Evolutionary conservation across 1,139 yeast genomes (phyloP).

Genomic region (Nakaseomyces uthaithaninus): DNA sequence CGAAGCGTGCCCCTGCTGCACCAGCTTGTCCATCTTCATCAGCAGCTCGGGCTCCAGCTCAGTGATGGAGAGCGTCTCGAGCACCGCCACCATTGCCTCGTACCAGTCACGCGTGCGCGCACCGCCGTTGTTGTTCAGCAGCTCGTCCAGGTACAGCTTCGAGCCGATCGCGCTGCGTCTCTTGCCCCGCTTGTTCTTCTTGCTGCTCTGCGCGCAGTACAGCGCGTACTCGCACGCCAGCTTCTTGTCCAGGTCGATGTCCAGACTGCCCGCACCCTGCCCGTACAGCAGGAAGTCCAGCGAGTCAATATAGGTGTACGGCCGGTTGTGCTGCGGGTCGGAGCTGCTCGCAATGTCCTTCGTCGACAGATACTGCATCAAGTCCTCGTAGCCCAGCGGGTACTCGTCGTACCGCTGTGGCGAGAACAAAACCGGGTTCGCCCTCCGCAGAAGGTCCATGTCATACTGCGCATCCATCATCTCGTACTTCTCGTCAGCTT

Average conservation of each 20-base stretch:
- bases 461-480: conserved; percentile 7
- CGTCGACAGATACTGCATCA: conserved; percentile 21
- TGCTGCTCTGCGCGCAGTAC: conserved; percentile 17
- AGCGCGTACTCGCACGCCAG: conserved; percentile 27
- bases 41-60: conserved; percentile 2
- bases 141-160: conserved; percentile 12
- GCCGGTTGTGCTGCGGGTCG: conserved; percentile 14
- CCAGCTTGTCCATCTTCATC: not conserved
- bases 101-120: conserved; percentile 6
- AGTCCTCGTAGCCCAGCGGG: conserved; percentile 24
- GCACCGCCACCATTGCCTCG: conserved; percentile 5
- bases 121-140: conserved; percentile 10
- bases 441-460: conserved; percentile 19
- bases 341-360: conserved; percentile 11
- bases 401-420: conserved; percentile 23
- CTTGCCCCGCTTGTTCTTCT: conserved; percentile 6
- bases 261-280: not conserved
- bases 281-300: conserved; percentile 7
- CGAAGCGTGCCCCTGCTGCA: not conserved
- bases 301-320: conserved; percentile 15
- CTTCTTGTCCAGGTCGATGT: conserved; percentile 25
- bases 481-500: no score
- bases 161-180: conserved; percentile 10
- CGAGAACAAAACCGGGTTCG: conserved; percentile 25
- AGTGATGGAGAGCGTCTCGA: conserved; percentile 5